Percentiles rank a stretch among this genome's conserved stretches.
Conservation (phyloP, 129 eudicot genomes). For the Kitagawia praeruptora region DNA sequence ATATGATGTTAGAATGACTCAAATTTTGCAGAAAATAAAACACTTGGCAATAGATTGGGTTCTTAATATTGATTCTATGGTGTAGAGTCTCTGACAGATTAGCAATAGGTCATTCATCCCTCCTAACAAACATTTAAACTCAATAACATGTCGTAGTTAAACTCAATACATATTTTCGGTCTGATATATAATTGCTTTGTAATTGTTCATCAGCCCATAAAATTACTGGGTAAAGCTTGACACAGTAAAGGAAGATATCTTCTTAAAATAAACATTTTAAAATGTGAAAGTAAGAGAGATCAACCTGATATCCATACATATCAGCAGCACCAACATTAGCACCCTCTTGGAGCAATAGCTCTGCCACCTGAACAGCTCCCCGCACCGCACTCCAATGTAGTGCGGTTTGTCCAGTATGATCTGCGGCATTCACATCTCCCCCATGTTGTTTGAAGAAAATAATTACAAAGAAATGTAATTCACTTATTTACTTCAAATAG, state of each 20-base stretch:
- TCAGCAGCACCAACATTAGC: conserved; percentile 48
- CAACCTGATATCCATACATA: conserved; percentile 65
- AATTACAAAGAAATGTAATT: background rate
- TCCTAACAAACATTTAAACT: no score
- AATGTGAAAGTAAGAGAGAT: background rate
- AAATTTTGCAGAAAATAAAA: background rate
- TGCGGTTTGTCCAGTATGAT: conserved; percentile 98
- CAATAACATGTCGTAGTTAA: no score
- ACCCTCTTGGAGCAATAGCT: conserved; percentile 68
- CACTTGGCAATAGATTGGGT: no score
- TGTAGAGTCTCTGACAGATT: no score
- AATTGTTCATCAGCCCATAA: background rate
- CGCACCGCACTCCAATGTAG: conserved; percentile 99
- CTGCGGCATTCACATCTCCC: conserved; percentile 83
- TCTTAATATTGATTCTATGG: no score
- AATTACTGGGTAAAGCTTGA: background rate
- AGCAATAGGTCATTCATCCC: no score
- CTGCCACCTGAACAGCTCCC: conserved; percentile 91
- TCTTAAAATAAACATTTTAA: background rate
- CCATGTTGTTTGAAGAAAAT: conserved; percentile 58
- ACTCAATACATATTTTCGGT: no score
- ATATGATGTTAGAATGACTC: background rate
- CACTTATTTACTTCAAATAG: background rate
- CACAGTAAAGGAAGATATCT: background rate
- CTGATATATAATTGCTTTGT: no score